A percentile compares a stretch with the other conserved stretches of the same genome.
These are phyloP conservation scores for Termitomyces bulborhizus DNA, from an alignment of 768 basidiomycete genomes.

Conservation along the genomic window DNA sequence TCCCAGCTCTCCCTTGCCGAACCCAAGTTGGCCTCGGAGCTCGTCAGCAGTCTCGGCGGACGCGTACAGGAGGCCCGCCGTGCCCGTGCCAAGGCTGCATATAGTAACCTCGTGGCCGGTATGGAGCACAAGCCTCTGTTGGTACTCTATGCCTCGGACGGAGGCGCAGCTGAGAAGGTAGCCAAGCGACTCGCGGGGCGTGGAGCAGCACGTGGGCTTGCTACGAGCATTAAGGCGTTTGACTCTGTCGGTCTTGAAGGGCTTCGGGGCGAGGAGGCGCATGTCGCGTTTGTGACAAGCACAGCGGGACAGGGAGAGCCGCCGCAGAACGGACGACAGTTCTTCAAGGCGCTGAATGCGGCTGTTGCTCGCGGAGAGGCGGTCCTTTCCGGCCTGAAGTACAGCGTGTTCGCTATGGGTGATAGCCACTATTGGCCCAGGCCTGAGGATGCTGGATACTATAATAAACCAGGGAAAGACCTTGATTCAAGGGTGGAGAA, in stretches of 20 bases:
- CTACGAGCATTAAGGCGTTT: constrained; percentile 66
- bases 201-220: constrained; percentile 79
- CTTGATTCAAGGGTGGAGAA: constrained; percentile 73
- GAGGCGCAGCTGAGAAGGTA: constrained; percentile 93
- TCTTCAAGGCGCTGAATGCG: constrained; percentile 81
- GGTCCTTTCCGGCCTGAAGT: constrained; percentile 60
- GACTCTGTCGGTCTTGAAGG: constrained; percentile 77
- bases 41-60: constrained; percentile 81
- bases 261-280: constrained; percentile 58
- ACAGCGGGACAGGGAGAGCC: constrained; percentile 97
- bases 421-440: constrained; percentile 99
- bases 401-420: constrained; percentile 89
- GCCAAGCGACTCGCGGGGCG: constrained; percentile 83
- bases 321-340: constrained; percentile 90
- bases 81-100: constrained; percentile 75
- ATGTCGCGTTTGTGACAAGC: constrained; percentile 86
- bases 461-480: constrained; percentile 95
- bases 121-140: constrained; percentile 87
- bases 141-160: constrained; percentile 92
- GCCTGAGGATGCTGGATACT: constrained; percentile 94
- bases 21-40: constrained; percentile 74
- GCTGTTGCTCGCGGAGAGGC: constrained; percentile 52
- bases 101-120: constrained; percentile 73
- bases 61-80: constrained; percentile 79
- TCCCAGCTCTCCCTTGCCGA: constrained; percentile 84